Conservation (phyloP, 805 yeast species). For the Deakozyma indianensis region DNA sequence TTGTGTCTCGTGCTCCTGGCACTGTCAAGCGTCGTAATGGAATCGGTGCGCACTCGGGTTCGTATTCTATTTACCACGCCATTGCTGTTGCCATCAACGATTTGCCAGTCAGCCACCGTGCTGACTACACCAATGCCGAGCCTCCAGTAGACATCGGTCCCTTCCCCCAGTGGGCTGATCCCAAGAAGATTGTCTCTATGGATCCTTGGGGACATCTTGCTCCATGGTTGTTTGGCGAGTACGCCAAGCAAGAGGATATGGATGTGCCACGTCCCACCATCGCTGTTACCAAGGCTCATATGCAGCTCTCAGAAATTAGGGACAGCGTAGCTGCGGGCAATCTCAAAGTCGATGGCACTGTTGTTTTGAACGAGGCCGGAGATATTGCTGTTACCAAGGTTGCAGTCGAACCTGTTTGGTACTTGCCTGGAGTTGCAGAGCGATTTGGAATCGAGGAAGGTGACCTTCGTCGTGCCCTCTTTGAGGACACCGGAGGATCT, state of each 20-base stretch:
- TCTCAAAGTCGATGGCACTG: conserved; percentile 41
- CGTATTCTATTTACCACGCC: conserved; percentile 52
- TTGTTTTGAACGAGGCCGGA: conserved; percentile 45
- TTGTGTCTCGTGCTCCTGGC: conserved; percentile 34
- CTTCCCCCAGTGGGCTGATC: conserved; percentile 41
- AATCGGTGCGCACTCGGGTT: conserved; percentile 52
- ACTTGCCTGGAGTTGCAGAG: conserved; percentile 53
- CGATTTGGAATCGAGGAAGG: conserved; percentile 43
- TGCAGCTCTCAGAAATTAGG: conserved; percentile 44
- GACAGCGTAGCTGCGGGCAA: conserved; percentile 41
- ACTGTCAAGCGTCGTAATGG: conserved; percentile 44
- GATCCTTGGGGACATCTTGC: conserved; percentile 58
- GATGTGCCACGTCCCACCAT: conserved; percentile 46
- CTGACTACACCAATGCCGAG: conserved; percentile 50
- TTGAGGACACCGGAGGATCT: conserved; percentile 59
- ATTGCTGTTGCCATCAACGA: conserved; percentile 49
- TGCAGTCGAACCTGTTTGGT: conserved; percentile 63
- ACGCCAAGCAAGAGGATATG: conserved; percentile 31
- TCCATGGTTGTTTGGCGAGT: conserved; percentile 40
- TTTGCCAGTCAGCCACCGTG: conserved; percentile 34
- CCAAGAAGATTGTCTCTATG: conserved; percentile 45
- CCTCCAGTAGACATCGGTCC: conserved; percentile 44
- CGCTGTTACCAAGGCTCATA: conserved; percentile 51
- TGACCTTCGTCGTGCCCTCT: conserved; percentile 43
- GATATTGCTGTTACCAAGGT: conserved; percentile 49